Conservation (phyloP, 139 green algal species). For the Tetratostichococcus sp. region DNA sequence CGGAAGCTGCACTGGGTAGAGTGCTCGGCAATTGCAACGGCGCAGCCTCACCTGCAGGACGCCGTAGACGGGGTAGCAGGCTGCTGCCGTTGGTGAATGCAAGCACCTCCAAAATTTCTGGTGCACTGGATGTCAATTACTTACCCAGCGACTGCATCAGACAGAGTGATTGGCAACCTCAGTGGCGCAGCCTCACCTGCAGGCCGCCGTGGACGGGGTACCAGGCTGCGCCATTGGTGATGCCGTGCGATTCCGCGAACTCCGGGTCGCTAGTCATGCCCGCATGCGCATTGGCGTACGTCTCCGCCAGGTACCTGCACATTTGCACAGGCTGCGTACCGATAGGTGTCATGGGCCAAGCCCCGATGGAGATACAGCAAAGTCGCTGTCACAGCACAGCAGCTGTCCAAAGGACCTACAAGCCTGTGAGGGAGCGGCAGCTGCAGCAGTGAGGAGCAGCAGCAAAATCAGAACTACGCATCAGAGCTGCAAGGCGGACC, state of each 20-base stretch:
- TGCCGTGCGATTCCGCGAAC: slow-evolving; percentile 61
- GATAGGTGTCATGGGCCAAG: too few relatives aligned
- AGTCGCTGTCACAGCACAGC: too few relatives aligned
- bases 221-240: slow-evolving; percentile 90
- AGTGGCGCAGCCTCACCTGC: slow-evolving; percentile 62
- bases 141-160: too few relatives aligned
- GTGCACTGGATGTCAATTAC: not conserved
- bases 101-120: too few relatives aligned
- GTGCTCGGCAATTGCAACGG: too few relatives aligned
- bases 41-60: slow-evolving; percentile 73
- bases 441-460: too few relatives aligned
- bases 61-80: slow-evolving; percentile 91
- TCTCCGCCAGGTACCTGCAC: slow-evolving; percentile 43
- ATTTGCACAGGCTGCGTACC: not conserved
- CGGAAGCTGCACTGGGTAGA: too few relatives aligned
- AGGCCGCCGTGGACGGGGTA: slow-evolving; percentile 89
- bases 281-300: slow-evolving; percentile 65
- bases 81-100: slow-evolving; percentile 88
- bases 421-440: too few relatives aligned
- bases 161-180: too few relatives aligned
- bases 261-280: slow-evolving; percentile 53
- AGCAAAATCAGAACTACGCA: not conserved
- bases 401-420: too few relatives aligned
- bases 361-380: too few relatives aligned
- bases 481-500: not conserved